phyloP scores from a whole-genome alignment of 2,329 filamentous ascomycete genomes.

The Cytospora leucostoma region DNA sequence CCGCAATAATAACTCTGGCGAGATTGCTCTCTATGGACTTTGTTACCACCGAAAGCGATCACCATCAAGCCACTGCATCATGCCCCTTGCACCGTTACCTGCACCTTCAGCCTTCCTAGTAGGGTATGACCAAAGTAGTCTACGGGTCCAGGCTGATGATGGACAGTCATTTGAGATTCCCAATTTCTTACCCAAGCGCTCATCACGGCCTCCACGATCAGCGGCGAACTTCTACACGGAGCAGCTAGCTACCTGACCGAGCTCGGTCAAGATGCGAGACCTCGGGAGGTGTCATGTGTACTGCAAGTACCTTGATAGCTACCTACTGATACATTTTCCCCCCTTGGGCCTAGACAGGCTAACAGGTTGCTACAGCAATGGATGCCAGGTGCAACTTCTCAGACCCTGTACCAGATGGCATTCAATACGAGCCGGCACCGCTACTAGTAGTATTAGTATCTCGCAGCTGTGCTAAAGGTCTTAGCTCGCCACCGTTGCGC shows the following conservation, averaged over 20 bases:
- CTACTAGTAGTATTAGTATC: too few relatives aligned
- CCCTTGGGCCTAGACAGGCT: too few relatives aligned
- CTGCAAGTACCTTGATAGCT: background rate
- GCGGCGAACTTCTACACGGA: background rate
- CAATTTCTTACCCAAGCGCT: background rate
- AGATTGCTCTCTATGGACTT: slow-evolving; percentile 24
- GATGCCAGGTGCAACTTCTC: background rate
- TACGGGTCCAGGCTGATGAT: background rate
- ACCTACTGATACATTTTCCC: background rate
- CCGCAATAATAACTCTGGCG: slow-evolving; percentile 27
- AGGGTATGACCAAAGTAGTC: slow-evolving; percentile 9
- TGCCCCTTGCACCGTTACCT: slow-evolving; percentile 16
- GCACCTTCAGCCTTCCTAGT: slow-evolving; percentile 1
- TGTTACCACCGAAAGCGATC: slow-evolving; percentile 1
- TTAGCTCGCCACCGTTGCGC: background rate
- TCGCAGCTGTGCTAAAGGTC: too few relatives aligned
- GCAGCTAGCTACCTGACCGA: background rate
- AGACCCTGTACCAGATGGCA: background rate
- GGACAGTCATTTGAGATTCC: background rate
- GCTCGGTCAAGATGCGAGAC: background rate
- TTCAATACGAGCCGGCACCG: background rate
- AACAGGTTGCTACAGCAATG: background rate
- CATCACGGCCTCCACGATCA: background rate
- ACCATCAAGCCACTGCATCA: slow-evolving; percentile 6
- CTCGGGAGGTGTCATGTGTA: background rate